Conservation (phyloP, 495 filamentous ascomycete genomes). For the Pseudotulostoma volvatum region DNA sequence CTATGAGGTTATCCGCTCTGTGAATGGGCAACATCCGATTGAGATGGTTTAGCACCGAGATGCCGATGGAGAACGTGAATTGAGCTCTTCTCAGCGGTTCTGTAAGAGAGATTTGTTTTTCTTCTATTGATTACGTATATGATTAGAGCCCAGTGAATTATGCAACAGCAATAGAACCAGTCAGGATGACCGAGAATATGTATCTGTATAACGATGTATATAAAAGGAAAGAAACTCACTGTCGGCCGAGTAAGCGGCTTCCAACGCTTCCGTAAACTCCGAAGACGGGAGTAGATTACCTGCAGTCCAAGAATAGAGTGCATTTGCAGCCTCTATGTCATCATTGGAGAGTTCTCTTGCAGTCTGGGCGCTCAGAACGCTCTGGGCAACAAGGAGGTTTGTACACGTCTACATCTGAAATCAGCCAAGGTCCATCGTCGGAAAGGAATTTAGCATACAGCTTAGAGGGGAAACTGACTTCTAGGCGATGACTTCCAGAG, state of each 20-base stretch:
- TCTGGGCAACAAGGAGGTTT: slow-evolving; percentile 16
- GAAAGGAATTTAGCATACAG: neutral
- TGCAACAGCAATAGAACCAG: too few species aligned
- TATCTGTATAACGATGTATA: neutral
- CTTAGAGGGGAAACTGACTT: slow-evolving; percentile 7
- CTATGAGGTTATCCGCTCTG: slow-evolving; percentile 6
- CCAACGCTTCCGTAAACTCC: slow-evolving; percentile 14
- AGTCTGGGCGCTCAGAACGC: slow-evolving; percentile 11
- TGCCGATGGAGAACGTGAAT: slow-evolving; percentile 12
- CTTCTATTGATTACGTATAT: slow-evolving; percentile 1
- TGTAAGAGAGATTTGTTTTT: slow-evolving; percentile 5
- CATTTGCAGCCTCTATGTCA: slow-evolving; percentile 15
- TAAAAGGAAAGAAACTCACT: slow-evolving; percentile 6
- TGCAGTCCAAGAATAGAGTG: slow-evolving; percentile 23
- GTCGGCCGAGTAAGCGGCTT: slow-evolving; percentile 13
- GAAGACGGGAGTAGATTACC: slow-evolving; percentile 18
- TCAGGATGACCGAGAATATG: too few species aligned
- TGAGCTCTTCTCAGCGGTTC: slow-evolving; percentile 10
- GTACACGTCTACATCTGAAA: slow-evolving; percentile 24
- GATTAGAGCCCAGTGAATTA: too few species aligned
- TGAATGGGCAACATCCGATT: slow-evolving; percentile 7
- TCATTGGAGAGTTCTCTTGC: slow-evolving; percentile 5
- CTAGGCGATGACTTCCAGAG: slow-evolving; percentile 4
- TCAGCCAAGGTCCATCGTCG: too few species aligned
- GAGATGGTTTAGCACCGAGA: slow-evolving; percentile 18